Evolutionary conservation across 306 rosid genomes (phyloP), one percentile per base, ranked within the genome.

Genomic region (Aeschynomene evenia): DNA sequence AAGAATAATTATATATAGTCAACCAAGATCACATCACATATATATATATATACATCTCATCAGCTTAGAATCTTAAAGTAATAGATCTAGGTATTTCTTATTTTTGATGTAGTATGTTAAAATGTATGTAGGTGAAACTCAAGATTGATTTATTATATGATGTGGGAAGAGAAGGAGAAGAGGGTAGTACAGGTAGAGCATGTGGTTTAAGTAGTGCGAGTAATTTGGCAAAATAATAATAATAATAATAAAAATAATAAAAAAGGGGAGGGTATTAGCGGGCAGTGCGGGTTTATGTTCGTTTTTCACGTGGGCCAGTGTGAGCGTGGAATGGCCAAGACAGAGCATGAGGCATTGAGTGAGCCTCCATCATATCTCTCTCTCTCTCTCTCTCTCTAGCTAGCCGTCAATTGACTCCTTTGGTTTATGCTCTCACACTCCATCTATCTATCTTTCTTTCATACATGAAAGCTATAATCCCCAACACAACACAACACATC

Each of bases 231-330:
- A 61, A 49, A 15, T 16, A 23, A 36, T 63, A 61, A 72, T 51
- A n/a, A 63, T 52, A 70, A 63, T 24, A n/a, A 26, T n/a, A n/a
- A n/a, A n/a, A n/a, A n/a, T n/a, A n/a, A n/a, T n/a, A n/a, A n/a
- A n/a, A n/a, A n/a, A n/a, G n/a, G n/a, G n/a, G n/a, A n/a, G n/a
- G 51, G 57, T 8, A 28, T 37, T 49, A 50, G 50, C 69, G 77
- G 76, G 67, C 20, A 23, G 1, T 43, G 69, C 72, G 69, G 81
- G 55, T 28, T 34, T 57, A 37, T 40, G 66, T 28, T n/a, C n/a
- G n/a, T n/a, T n/a, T 66, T 65, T 86, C 86, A 86, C 86, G 88
- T 84, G 92, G 92, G 84, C 82, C 95, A 86, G 54, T 55, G 86
- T 29, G 42, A 34, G 48, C 39, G 72, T 51, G 72, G 89, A 58